Evolutionary conservation across 352 stramenopile species (phyloP), one percentile per base, ranked within the genome.

Genomic region (Phytophthora foliorum): DNA sequence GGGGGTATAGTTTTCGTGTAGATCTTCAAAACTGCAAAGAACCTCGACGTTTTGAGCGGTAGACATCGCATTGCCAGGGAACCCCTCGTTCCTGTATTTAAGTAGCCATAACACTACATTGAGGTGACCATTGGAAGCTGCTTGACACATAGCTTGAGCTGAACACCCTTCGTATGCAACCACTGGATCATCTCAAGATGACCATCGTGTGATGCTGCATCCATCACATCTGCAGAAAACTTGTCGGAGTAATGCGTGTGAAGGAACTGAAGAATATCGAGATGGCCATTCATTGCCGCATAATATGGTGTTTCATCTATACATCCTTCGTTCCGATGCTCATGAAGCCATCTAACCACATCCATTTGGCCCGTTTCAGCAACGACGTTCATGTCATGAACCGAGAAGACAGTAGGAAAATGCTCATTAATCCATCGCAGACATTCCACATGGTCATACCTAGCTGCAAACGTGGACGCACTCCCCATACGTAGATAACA

Each of bases 251-350:
- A 54, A 16, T 54, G 14, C 16, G 24, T 24, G 25, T 54, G 46
- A 7, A 54, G 46, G 39, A 54, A 54, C 46, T 54, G 14, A 6
- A 54, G 46, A 24, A 54, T 14, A 3, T 39, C 46, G 6, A 54
- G 25, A 17, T 54, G 46, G 25, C 22, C 46, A 14, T 22, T 2
- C 24, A 3, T 16, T 17, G 46, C 46, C 19, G 46, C 46, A 17
- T 22, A 22, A 22, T 7, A n/a, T 25, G 24, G 24, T 7, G 46
- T 6, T 11, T 24, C 27, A 4, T n/a, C 16, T 36, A 25, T 54
- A 24, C 46, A 54, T 24, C 46, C 46, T 54, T 54, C 24, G 1
- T 8, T 6, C 9, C 46, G 34, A 57, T 57, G 50, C 17, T 45
- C n/a, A 13, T 57, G 51, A 22, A 46, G 19, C 51, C 51, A 57